Conservation (phyloP, 352 stramenopile genomes). For the Globisporangium echinulatum region DNA sequence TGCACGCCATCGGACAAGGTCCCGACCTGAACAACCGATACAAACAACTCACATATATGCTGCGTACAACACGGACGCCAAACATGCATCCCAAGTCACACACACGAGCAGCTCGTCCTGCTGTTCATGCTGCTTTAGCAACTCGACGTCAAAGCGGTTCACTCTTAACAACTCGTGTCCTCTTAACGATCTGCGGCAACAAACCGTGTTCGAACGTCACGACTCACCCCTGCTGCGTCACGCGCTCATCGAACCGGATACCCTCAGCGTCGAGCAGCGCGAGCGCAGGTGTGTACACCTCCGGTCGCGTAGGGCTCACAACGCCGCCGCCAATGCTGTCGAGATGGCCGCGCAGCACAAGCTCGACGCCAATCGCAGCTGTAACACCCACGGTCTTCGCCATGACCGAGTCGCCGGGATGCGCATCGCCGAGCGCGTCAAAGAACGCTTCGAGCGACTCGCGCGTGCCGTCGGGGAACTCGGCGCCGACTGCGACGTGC, state of each 20-base stretch:
- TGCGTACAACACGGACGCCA: too few relatives aligned
- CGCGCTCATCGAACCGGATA: slow-evolving; percentile 33
- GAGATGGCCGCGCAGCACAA: slow-evolving; percentile 59
- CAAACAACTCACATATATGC: too few relatives aligned
- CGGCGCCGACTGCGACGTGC: slow-evolving; percentile 35
- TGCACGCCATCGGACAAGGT: too few relatives aligned
- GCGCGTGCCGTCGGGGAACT: slow-evolving; percentile 27
- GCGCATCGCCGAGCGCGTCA: slow-evolving; percentile 38
- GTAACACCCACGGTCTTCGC: slow-evolving; percentile 82
- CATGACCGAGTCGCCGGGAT: slow-evolving; percentile 65
- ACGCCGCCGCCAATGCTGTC: slow-evolving; percentile 27
- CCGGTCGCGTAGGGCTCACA: slow-evolving; percentile 38
- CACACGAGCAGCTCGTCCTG: too few relatives aligned
- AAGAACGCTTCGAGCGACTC: slow-evolving; percentile 53
- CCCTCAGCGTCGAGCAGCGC: slow-evolving; percentile 33
- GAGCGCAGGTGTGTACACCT: slow-evolving; percentile 54
- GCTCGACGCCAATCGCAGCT: slow-evolving; percentile 62
- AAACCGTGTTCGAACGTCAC: not conserved
- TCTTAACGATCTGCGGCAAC: too few relatives aligned
- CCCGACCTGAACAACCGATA: too few relatives aligned
- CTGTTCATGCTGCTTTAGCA: too few relatives aligned
- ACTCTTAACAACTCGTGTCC: too few relatives aligned
- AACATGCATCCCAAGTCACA: too few relatives aligned
- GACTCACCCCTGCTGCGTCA: not conserved
- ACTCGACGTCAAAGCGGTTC: too few relatives aligned